A percentile compares a stretch with the other conserved stretches of the same genome.
These are phyloP conservation scores for Petunia secreta DNA, from an alignment of 257 asterid genomes.

Conservation along the genomic window DNA sequence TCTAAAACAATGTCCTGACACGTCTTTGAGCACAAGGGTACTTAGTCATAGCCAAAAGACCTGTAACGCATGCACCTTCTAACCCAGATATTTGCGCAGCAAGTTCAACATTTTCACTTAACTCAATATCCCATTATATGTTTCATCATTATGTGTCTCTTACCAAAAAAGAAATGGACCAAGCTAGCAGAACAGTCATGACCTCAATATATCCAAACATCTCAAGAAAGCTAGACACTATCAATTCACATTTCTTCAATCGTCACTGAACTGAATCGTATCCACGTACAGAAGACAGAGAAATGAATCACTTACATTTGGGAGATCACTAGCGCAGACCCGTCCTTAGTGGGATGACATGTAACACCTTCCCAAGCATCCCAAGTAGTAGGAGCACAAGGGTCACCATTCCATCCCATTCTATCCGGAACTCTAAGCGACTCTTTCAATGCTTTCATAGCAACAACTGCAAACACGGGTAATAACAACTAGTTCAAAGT, in stretches of 20 bases:
- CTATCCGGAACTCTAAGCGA: conserved; percentile 94
- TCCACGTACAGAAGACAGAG: conserved; percentile 18
- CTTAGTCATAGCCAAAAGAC: not conserved
- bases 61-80: not conserved
- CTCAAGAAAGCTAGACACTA: not conserved
- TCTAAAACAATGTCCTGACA: not conserved
- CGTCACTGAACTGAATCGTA: not conserved
- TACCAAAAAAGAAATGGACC: not conserved
- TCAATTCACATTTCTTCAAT: not conserved
- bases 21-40: not conserved
- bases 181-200: not conserved
- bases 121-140: not conserved
- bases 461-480: conserved; percentile 58
- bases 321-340: conserved; percentile 69
- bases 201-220: conserved; percentile 15
- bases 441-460: conserved; percentile 86
- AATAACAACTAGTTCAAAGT: not conserved
- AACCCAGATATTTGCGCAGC: not conserved
- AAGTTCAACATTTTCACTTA: not conserved
- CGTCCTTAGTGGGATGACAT: conserved; percentile 64
- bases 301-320: conserved; percentile 66
- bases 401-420: conserved; percentile 99
- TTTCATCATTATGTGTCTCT: not conserved
- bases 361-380: conserved; percentile 99
- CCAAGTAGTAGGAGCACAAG: conserved; percentile 98